Conservation (phyloP, 73 alveolate genomes). For the Tetrahymena elliotti region DNA sequence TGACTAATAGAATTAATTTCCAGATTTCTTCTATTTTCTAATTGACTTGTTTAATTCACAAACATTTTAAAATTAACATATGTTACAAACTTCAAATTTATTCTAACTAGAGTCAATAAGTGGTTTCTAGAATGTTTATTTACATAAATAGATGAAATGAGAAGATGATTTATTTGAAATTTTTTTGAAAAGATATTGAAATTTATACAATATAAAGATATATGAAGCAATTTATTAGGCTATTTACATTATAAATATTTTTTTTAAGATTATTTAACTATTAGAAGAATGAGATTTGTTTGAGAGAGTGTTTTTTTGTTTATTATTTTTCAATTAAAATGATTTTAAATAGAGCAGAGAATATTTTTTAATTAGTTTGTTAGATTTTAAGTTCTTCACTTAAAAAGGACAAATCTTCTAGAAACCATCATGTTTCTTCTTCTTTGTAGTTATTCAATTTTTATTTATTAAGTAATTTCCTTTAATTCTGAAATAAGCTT, state of each 20-base stretch:
- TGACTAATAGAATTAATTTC: too few species aligned
- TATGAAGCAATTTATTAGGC: not conserved
- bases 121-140: too few species aligned
- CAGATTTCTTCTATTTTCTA: not conserved
- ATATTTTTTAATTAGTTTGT: not conserved
- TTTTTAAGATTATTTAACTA: not conserved
- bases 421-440: not conserved
- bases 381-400: not conserved
- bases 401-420: not conserved
- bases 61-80: too few species aligned
- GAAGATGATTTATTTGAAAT: too few species aligned
- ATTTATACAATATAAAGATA: not conserved
- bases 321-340: not conserved
- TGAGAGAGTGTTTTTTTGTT: too few species aligned
- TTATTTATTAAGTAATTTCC: not conserved
- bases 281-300: not conserved
- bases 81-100: too few species aligned
- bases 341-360: not conserved
- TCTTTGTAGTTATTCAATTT: not conserved
- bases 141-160: too few species aligned
- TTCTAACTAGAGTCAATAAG: too few species aligned
- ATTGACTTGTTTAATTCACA: not conserved
- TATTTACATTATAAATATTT: not conserved
- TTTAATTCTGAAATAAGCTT: not conserved
- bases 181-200: not conserved